Evolutionary conservation across 768 basidiomycete species (phyloP).

Genomic region (Suillus sp.): DNA sequence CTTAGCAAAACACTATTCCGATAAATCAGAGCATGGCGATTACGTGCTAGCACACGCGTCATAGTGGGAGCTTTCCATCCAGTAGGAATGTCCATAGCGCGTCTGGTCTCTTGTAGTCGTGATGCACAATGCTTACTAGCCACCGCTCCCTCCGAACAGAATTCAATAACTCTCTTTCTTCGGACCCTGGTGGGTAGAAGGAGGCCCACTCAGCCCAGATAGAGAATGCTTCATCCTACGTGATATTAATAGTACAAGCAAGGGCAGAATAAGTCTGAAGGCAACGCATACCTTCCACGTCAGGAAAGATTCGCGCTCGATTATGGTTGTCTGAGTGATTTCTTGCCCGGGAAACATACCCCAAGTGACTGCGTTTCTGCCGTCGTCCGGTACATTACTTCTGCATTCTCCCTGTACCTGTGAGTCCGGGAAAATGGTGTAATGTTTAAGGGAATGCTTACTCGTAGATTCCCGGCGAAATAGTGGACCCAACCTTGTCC

Average conservation of each 20-base stretch:
- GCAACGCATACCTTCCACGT: slow-evolving; percentile 84
- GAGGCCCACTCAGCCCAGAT: slow-evolving; percentile 96
- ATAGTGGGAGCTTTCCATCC: slow-evolving; percentile 24
- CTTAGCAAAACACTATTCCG: no score
- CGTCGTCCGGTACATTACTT: slow-evolving; percentile 78
- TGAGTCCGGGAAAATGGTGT: background rate
- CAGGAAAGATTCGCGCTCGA: slow-evolving; percentile 91
- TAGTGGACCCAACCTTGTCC: slow-evolving; percentile 76
- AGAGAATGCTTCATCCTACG: slow-evolving; percentile 91
- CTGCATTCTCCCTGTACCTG: slow-evolving; percentile 65
- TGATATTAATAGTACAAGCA: slow-evolving; percentile 11
- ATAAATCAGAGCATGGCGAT: background rate
- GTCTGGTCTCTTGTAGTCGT: slow-evolving; percentile 80
- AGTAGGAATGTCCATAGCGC: slow-evolving; percentile 88
- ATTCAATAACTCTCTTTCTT: slow-evolving; percentile 74
- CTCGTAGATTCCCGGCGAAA: slow-evolving; percentile 81
- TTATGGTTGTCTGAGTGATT: slow-evolving; percentile 94
- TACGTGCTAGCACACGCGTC: background rate
- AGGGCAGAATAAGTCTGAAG: background rate
- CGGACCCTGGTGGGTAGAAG: slow-evolving; percentile 76
- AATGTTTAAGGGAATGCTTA: slow-evolving; percentile 33
- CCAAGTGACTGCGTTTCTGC: slow-evolving; percentile 97
- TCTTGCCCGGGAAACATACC: slow-evolving; percentile 98
- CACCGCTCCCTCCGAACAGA: slow-evolving; percentile 71
- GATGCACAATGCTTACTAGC: slow-evolving; percentile 92